Evolutionary conservation across 306 rosid genomes (phyloP).

Genomic region (Prunus davidiana): DNA sequence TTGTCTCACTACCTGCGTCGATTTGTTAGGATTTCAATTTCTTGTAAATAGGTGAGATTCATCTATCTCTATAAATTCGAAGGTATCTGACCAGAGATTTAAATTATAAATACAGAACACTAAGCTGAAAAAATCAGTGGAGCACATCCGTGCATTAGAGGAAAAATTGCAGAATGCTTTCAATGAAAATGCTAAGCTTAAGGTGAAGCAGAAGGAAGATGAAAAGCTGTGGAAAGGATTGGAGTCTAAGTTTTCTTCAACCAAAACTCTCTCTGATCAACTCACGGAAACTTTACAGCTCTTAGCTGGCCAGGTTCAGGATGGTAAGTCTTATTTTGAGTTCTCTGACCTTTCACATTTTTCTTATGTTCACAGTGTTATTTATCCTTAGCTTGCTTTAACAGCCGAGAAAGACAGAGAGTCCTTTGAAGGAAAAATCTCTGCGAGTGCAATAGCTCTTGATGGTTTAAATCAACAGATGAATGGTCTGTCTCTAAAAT

Average conservation of each 20-base stretch:
- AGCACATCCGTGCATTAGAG: constrained; percentile 60
- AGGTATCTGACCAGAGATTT: not conserved
- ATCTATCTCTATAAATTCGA: constrained; percentile 4
- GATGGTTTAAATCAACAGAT: constrained; percentile 70
- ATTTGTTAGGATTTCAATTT: not conserved
- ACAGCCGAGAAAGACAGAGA: constrained; percentile 83
- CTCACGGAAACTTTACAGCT: constrained; percentile 78
- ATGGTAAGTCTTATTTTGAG: constrained; percentile 42
- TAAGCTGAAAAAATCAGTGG: constrained; percentile 76
- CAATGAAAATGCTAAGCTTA: constrained; percentile 84
- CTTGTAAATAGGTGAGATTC: constrained; percentile 9
- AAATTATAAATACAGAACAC: constrained; percentile 47
- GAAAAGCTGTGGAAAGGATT: constrained; percentile 86
- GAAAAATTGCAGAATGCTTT: constrained; percentile 81
- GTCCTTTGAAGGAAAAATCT: constrained; percentile 62
- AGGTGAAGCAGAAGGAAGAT: constrained; percentile 92
- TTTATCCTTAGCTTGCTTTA: constrained; percentile 13
- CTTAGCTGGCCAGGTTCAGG: constrained; percentile 73
- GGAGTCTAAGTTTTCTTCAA: constrained; percentile 85
- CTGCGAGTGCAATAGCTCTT: constrained; percentile 54
- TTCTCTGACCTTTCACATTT: not conserved
- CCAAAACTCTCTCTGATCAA: constrained; percentile 77
- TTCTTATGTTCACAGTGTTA: not conserved
- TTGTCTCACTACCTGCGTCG: not conserved
- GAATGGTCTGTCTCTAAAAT: constrained; percentile 60